Conservation (phyloP, 805 yeast species). For the Suhomyces sp. region DNA sequence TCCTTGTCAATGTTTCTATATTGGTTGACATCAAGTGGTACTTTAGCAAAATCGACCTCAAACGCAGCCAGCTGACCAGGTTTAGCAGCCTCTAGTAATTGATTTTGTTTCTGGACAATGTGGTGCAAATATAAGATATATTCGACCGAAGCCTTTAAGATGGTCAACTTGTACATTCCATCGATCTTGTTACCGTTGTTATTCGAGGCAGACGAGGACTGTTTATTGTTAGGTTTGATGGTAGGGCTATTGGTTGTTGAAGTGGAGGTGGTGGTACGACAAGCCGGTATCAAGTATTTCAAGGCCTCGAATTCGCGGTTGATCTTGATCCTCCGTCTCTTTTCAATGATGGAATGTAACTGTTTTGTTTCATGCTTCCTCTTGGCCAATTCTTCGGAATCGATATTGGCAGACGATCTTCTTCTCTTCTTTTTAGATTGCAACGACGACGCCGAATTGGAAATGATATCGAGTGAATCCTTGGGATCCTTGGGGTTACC, state of each 20-base stretch:
- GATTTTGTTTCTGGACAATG: conserved; percentile 51
- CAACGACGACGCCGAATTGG: neutral
- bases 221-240: conserved; percentile 16
- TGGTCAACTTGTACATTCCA: conserved; percentile 78
- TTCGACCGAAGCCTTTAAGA: conserved; percentile 79
- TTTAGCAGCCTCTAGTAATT: conserved; percentile 30
- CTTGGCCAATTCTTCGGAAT: conserved; percentile 41
- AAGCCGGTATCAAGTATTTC: conserved; percentile 75
- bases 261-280: conserved; percentile 48
- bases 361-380: conserved; percentile 45
- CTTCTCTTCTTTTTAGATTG: conserved; percentile 33
- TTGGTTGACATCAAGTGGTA: conserved; percentile 57
- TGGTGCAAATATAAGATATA: conserved; percentile 70
- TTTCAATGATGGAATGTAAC: conserved; percentile 74
- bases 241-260: conserved; percentile 18
- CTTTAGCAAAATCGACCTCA: conserved; percentile 48
- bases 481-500: conserved; percentile 9
- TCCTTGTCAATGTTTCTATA: conserved; percentile 61
- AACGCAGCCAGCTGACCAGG: conserved; percentile 22
- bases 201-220: conserved; percentile 6
- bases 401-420: conserved; percentile 37
- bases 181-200: conserved; percentile 44
- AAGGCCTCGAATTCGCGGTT: conserved; percentile 82
- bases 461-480: conserved; percentile 4
- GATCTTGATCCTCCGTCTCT: conserved; percentile 73